phyloP scores from a whole-genome alignment of 257 asterid species.

The Scutellaria barbata region DNA sequence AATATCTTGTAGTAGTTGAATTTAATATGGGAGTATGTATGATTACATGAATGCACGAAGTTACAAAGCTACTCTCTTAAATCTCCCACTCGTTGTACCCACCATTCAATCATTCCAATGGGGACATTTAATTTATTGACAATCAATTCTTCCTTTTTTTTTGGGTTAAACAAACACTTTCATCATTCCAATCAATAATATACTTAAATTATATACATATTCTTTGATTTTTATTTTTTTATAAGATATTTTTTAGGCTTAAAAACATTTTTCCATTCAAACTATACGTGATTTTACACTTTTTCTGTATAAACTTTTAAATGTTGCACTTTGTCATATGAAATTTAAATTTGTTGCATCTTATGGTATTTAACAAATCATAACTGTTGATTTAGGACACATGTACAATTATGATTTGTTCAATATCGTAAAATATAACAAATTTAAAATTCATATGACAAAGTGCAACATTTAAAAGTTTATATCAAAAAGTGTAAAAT shows the following conservation, averaged over 20 bases:
- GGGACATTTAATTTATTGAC: constrained; percentile 33
- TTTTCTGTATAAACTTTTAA: too few species aligned
- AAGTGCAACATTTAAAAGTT: too few species aligned
- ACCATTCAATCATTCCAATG: constrained; percentile 51
- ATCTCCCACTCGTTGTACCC: constrained; percentile 37
- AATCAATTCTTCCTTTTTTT: constrained; percentile 2
- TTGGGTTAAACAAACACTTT: constrained; percentile 31
- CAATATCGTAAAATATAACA: too few species aligned
- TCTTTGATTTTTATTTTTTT: not conserved
- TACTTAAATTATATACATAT: not conserved
- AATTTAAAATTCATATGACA: too few species aligned
- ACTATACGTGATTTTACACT: too few species aligned
- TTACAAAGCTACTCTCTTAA: constrained; percentile 6
- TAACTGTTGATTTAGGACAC: too few species aligned
- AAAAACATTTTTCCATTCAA: too few species aligned
- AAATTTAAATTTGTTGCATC: too few species aligned
- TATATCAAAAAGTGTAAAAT: too few species aligned
- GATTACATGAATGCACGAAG: constrained; percentile 62
- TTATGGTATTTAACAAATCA: too few species aligned
- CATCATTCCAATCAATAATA: constrained; percentile 37
- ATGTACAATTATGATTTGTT: too few species aligned
- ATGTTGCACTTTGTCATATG: too few species aligned
- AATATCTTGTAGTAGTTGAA: not conserved
- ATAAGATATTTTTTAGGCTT: not conserved
- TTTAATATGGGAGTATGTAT: constrained; percentile 34